These are phyloP conservation scores for Epichloe bromicola DNA, from an alignment of 2,329 filamentous ascomycete genomes.

Conservation along the genomic window DNA sequence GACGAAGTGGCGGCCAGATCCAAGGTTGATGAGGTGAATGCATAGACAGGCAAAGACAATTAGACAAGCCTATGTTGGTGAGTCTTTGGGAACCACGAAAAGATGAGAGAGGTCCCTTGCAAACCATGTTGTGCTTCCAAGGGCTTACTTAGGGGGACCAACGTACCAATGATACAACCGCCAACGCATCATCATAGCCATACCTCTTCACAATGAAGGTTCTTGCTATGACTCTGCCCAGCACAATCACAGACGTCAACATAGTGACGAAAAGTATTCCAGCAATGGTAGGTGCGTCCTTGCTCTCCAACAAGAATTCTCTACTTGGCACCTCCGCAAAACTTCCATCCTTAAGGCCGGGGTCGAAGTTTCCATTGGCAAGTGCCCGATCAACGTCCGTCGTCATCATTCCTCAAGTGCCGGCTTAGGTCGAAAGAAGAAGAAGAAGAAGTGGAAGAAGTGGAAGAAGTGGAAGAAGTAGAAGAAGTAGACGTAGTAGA, in stretches of 20 bases:
- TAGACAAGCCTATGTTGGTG: constrained; percentile 18
- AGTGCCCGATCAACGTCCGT: constrained; percentile 19
- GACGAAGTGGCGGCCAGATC: constrained; percentile 32
- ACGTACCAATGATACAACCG: constrained; percentile 22
- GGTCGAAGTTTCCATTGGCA: constrained; percentile 5
- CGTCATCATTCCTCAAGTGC: constrained; percentile 8
- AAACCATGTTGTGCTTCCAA: neutral
- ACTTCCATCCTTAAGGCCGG: constrained; percentile 13
- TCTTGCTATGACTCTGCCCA: constrained; percentile 21
- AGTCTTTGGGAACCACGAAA: too few species aligned
- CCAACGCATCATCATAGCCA: constrained; percentile 26
- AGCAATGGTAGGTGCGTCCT: constrained; percentile 23
- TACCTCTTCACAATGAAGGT: constrained; percentile 22
- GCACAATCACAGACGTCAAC: constrained; percentile 21
- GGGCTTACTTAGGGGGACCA: neutral
- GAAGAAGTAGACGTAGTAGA: too few species aligned
- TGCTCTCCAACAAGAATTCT: constrained; percentile 22
- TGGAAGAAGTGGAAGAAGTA: too few species aligned
- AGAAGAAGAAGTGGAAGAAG: too few species aligned
- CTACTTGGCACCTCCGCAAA: constrained; percentile 22
- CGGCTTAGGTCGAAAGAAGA: neutral
- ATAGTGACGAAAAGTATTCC: constrained; percentile 25
- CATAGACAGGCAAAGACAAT: constrained; percentile 30
- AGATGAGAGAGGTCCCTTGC: too few species aligned
- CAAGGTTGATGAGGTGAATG: constrained; percentile 31